phyloP scores from a whole-genome alignment of 139 green algal species.

The Asterochloris sp. region DNA sequence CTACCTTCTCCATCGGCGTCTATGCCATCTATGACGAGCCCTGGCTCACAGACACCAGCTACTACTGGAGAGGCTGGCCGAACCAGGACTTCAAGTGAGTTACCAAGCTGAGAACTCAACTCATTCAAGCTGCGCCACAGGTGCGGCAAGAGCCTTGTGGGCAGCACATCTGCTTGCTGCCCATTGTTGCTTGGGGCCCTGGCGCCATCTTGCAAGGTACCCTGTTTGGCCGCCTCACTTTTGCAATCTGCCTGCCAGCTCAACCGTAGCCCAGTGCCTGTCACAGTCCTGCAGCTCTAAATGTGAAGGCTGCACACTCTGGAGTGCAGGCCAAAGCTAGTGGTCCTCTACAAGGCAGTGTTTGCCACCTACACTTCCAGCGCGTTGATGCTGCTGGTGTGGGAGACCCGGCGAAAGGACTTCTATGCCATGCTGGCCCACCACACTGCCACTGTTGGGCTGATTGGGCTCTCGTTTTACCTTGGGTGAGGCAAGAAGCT shows the following conservation, averaged over 20 bases:
- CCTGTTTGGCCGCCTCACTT: background rate
- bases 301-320: background rate
- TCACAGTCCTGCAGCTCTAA: background rate
- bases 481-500: slow-evolving; percentile 29
- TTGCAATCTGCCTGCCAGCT: background rate
- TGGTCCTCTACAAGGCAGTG: slow-evolving; percentile 45
- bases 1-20: slow-evolving; percentile 21
- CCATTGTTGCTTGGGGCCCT: background rate
- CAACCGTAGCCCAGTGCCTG: background rate
- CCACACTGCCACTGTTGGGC: slow-evolving; percentile 49
- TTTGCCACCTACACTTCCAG: slow-evolving; percentile 53
- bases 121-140: too few species aligned
- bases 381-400: slow-evolving; percentile 57
- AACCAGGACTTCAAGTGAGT: slow-evolving; percentile 49
- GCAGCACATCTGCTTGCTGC: background rate
- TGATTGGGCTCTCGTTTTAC: slow-evolving; percentile 39
- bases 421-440: slow-evolving; percentile 67
- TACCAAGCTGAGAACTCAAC: background rate
- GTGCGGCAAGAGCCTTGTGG: background rate
- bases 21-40: slow-evolving; percentile 27
- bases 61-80: slow-evolving; percentile 53
- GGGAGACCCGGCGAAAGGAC: slow-evolving; percentile 66
- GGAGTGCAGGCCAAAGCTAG: slow-evolving; percentile 34
- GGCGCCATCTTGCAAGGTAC: background rate
- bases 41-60: slow-evolving; percentile 37